Base-by-base conservation (phyloP, 2,329 filamentous ascomycete genomes). In the Alternaria infectoria region DNA sequence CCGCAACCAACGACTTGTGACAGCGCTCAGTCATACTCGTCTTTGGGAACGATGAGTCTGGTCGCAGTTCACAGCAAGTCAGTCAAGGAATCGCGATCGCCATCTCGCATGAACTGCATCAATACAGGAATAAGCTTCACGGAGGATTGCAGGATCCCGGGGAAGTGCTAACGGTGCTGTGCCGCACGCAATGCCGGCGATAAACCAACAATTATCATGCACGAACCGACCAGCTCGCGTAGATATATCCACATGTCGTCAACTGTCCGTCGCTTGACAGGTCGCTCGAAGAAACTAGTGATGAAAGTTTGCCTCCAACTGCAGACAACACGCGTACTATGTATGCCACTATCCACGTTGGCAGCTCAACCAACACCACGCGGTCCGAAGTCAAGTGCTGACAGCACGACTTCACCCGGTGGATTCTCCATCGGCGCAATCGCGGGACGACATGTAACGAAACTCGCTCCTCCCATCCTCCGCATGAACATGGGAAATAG, bases 401-500 rank as follows among this genome's bases (percentile, higher is more conserved):
- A 40, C 36, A 17, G 44, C 13, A 17, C 43, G 9, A 59, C 19
- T 60, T 51, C 51, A 52, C 28, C 46, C 19, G 46, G 28, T 52
- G 49, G 44, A 43, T 17, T 36, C 49, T 23, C n/a, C 19, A 36
- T 51, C 49, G 49, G 49, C 49, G 28, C 28, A 23, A 32, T 50
- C 49, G 28, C 17, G 56, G 52, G 51, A 45, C 50, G 40, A 57
- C 57, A 58, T 44, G 52, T 52, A 49, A 54, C 43, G 45, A 47
- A 49, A 46, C 50, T 40, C 19, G 13, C 54, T 54, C 47, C 30
- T 64, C 47, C 23, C 32, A 28, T 47, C 26, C 10, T 59, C 52
- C 32, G 64, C 67, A 69, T 66, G 47, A 70, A 62, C 10, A 50
- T 26, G 43, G 50, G 57, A 66, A 56, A 62, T 57, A 55, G 17